A percentile compares a stretch with the other conserved stretches of the same genome.
Evolutionary conservation across 805 yeast species (phyloP).

Genomic region (Teunomyces lycoperdinae): DNA sequence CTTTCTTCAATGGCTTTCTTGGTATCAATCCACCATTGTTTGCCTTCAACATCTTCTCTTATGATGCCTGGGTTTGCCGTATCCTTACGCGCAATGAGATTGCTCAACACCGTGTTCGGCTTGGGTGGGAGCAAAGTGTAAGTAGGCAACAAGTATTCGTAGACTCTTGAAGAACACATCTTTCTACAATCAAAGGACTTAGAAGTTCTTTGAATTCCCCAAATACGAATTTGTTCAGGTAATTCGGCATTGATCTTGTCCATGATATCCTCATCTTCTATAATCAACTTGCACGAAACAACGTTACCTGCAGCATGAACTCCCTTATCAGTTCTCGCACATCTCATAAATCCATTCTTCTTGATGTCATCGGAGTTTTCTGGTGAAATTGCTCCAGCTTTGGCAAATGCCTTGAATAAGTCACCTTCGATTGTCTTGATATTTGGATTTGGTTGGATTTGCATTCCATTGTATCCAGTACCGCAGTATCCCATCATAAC

Average conservation of each 20-base stretch:
- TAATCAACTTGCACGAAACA: conserved; percentile 75
- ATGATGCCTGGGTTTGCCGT: conserved; percentile 55
- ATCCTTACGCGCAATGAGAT: conserved; percentile 54
- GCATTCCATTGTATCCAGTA: conserved; percentile 96
- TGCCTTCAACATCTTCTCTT: conserved; percentile 65
- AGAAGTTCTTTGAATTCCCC: conserved; percentile 90
- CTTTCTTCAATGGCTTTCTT: conserved; percentile 37
- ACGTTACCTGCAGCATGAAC: conserved; percentile 98
- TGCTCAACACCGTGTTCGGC: conserved; percentile 64
- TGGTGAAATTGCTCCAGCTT: conserved; percentile 83
- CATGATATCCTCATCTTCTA: conserved; percentile 75
- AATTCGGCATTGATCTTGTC: conserved; percentile 68
- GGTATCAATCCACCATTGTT: conserved; percentile 66
- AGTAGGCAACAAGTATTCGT: conserved; percentile 91
- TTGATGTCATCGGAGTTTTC: conserved; percentile 87
- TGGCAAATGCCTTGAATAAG: conserved; percentile 74
- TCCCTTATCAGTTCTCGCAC: conserved; percentile 91
- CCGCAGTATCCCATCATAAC: conserved; percentile 93
- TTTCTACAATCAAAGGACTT: conserved; percentile 92
- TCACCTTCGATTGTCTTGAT: conserved; percentile 89
- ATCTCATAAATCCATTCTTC: conserved; percentile 82
- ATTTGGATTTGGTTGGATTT: conserved; percentile 73
- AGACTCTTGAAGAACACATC: conserved; percentile 92
- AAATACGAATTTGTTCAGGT: conserved; percentile 85
- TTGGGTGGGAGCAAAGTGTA: conserved; percentile 90